Evolutionary conservation across 495 filamentous ascomycete species (phyloP), one percentile per base, ranked within the genome.

Genomic region (Cairneyella variabilis): DNA sequence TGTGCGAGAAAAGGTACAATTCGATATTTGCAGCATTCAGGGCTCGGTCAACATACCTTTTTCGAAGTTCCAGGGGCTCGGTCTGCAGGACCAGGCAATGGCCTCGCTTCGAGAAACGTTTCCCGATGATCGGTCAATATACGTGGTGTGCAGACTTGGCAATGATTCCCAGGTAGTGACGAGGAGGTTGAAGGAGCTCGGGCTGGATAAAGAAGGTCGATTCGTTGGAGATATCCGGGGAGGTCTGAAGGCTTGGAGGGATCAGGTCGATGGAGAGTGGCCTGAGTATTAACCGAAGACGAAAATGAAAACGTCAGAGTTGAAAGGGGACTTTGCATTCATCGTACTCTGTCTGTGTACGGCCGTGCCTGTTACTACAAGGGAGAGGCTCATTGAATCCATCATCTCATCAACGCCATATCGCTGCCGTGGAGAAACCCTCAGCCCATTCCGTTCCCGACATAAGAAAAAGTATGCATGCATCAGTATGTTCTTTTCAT

Each of bases 151-250:
- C 62, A 79, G 90, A 16, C 76, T 85, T 2, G 93, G 93, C 2
- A 89, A 96, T 58, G 93, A 98, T 64, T 95, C 89, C 0, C 93
- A 96, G 64, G 66, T 90, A 45, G 85, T 83, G 0, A 82, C 90
- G 0, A 77, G 76, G 61, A 84, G 74, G 64, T 56, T 95, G 55
- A 89, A 85, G 63, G 80, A 90, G 27, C 60, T 82, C 34, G 83
- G 83, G 3, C 50, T 86, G n/a, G 81, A 77, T 46, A 64, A 68
- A 20, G 66, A 67, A 11, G 83, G 83, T 0, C 72, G 82, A 28
- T 79, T 75, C 47, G 79, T 95, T 44, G 79, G 82, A 27, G 93
- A 97, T 69, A 84, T 97, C 21, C 76, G 73, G 25, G 91, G 90
- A 0, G 93, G 93, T 0, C 79, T 96, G 54, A 78, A 69, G 41